Base-by-base conservation (phyloP, 805 yeast genomes). In the Yarrowia sp. region DNA sequence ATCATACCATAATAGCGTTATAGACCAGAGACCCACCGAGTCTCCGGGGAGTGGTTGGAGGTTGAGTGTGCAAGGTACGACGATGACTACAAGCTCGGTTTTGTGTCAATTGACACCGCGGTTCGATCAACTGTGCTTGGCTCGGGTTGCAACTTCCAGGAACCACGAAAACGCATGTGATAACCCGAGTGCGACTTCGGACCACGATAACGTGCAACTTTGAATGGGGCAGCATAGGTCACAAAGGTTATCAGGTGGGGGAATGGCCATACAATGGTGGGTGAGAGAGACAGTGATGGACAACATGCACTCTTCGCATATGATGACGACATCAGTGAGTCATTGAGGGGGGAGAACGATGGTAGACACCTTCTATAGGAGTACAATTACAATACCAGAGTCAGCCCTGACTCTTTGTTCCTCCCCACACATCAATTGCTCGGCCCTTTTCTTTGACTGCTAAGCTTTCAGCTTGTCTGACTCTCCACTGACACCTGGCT, bases 141-240 rank as follows among this genome's bases (percentile, higher is more conserved):
- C 20, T 33, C 20, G 30, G 30, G 30, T 24, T 24, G 30, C 30
- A 24, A 24, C 30, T 24, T 24, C 30, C 30, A 24, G 30, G 30
- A 24, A 24, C 30, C 30, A 24, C 30, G 30, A 24, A 24, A 24
- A 24, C 30, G 30, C 30, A 24, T 24, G 30, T 24, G 38, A 36
- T 36, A 36, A 5, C 55, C 42, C 58, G 43, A 52, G 56, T 30
- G 58, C 58, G 58, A 52, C 58, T 36, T 38, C 43, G 34, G 43
- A 38, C 58, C 58, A 52, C 58, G 58, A 52, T 52, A 52, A 52
- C 58, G 58, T 50, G 58, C 58, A 52, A 52, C 58, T 52, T 52
- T 52, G 58, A 52, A 52, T 52, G 43, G 58, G 58, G 58, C 58
- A 52, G 58, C 58, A 36, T 19, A 30, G 43, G 34, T 36, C 14